phyloP scores from a whole-genome alignment of 2,329 filamentous ascomycete species.

The Arthrobotrys pseudoclavata region DNA sequence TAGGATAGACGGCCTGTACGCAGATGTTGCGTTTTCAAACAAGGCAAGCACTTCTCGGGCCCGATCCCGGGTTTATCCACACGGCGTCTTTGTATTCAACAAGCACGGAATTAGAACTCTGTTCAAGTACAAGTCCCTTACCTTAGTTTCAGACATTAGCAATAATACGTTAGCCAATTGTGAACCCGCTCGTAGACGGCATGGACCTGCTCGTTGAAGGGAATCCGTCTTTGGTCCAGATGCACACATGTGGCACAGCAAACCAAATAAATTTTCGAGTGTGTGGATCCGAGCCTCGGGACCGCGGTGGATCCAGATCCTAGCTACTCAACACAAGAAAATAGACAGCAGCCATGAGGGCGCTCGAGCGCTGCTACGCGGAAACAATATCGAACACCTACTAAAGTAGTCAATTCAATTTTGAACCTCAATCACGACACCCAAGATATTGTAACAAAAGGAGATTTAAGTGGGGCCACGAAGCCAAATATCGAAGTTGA shows the following conservation, averaged over 20 bases:
- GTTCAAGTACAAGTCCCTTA: background rate
- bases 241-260: conserved; percentile 4
- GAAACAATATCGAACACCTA: no score
- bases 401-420: no score
- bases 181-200: background rate
- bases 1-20: background rate
- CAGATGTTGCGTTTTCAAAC: background rate
- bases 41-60: no score
- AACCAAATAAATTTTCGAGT: background rate
- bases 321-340: background rate
- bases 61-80: background rate
- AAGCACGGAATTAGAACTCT: background rate
- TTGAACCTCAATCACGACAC: no score
- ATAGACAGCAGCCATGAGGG: no score
- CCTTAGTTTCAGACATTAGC: background rate
- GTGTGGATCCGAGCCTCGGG: background rate
- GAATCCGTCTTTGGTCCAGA: background rate
- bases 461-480: no score
- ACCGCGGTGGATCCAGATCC: no score
- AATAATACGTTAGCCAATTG: background rate
- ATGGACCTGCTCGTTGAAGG: background rate
- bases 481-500: no score
- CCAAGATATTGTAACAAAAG: no score
- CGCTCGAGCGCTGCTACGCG: no score
- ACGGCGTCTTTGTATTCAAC: background rate